A percentile compares a stretch with the other conserved stretches of the same genome.
phyloP scores from a whole-genome alignment of 352 stramenopile genomes.

The Hyaloperonospora arabidopsidis region DNA sequence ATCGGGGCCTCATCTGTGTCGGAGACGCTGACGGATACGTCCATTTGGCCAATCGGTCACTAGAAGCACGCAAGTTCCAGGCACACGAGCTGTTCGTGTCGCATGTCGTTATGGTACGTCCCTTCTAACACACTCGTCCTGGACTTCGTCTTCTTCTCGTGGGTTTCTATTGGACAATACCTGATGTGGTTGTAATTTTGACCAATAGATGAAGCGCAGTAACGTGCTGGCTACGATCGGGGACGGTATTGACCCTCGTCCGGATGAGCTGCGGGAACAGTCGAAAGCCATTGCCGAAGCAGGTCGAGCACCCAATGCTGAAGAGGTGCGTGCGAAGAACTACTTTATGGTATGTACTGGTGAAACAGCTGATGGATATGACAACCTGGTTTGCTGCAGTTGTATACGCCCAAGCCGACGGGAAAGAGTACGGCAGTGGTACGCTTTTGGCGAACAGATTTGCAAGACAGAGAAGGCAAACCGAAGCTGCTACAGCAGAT shows the following conservation, averaged over 20 bases:
- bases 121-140: neutral
- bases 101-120: conserved; percentile 78
- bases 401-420: conserved; percentile 60
- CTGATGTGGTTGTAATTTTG: neutral
- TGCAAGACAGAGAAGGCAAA: conserved; percentile 78
- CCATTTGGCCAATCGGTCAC: conserved; percentile 73
- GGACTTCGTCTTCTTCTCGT: neutral
- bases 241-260: conserved; percentile 75
- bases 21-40: conserved; percentile 78
- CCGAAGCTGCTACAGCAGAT: conserved; percentile 83
- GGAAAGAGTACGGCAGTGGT: conserved; percentile 67
- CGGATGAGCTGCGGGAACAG: conserved; percentile 66
- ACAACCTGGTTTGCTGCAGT: conserved; percentile 18
- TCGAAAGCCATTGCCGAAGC: conserved; percentile 76
- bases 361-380: neutral
- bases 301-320: conserved; percentile 41
- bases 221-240: conserved; percentile 83
- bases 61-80: conserved; percentile 78
- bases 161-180: neutral
- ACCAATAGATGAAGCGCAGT: conserved; percentile 74
- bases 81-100: conserved; percentile 83
- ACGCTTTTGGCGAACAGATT: conserved; percentile 83
- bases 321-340: conserved; percentile 36
- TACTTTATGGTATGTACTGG: neutral
- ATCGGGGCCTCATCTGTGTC: conserved; percentile 78